Evolutionary conservation across 1,284 basidiomycete genomes (phyloP).

Genomic region (Microbotryum violaceum): DNA sequence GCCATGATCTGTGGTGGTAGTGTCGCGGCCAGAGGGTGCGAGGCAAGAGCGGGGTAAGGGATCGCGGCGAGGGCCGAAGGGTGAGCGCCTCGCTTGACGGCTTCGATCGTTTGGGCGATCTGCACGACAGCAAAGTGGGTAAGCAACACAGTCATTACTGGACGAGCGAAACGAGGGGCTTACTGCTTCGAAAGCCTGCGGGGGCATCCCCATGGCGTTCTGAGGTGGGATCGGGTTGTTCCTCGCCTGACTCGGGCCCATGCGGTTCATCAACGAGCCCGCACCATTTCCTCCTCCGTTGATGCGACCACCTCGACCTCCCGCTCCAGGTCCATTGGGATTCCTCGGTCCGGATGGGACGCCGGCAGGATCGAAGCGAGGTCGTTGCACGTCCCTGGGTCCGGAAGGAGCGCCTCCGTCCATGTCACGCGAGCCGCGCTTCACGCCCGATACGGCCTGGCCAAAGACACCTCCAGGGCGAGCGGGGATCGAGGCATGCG

Average conservation of each 20-base stretch:
- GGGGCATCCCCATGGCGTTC: slow-evolving; percentile 23
- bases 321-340: background rate
- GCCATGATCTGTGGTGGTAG: slow-evolving; percentile 24
- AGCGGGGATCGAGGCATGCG: no score
- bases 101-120: slow-evolving; percentile 28
- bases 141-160: no score
- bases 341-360: slow-evolving; percentile 9
- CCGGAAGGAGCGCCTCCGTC: background rate
- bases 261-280: slow-evolving; percentile 30
- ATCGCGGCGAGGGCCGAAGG: slow-evolving; percentile 23
- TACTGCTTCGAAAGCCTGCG: slow-evolving; percentile 26
- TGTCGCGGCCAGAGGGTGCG: slow-evolving; percentile 17
- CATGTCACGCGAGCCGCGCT: slow-evolving; percentile 26
- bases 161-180: background rate
- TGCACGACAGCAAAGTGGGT: background rate
- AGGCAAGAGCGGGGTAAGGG: slow-evolving; percentile 22
- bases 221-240: slow-evolving; percentile 17
- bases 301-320: background rate
- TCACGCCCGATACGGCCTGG: slow-evolving; percentile 32
- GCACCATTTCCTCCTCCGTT: slow-evolving; percentile 1
- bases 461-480: slow-evolving; percentile 25
- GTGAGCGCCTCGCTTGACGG: slow-evolving; percentile 26
- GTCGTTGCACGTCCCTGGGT: slow-evolving; percentile 8
- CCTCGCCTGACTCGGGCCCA: slow-evolving; percentile 16
- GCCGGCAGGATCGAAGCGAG: slow-evolving; percentile 9